Evolutionary conservation across 1,284 basidiomycete species (phyloP).

Genomic region (Omphalotus olearius): DNA sequence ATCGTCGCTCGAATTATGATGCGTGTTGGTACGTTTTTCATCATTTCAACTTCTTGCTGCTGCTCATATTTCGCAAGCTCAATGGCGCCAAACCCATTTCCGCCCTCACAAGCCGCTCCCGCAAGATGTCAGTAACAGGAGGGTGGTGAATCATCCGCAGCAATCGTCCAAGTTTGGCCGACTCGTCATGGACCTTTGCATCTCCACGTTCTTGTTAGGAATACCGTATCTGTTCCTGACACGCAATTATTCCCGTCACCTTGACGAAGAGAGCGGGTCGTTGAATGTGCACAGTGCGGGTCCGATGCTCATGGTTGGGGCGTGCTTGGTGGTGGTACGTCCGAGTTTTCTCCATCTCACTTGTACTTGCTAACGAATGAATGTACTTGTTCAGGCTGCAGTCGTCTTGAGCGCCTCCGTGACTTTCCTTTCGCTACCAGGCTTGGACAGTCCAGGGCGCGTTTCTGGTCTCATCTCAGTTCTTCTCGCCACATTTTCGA

Average conservation of each 20-base stretch:
- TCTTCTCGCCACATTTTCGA: constrained; percentile 61
- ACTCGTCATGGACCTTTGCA: constrained; percentile 48
- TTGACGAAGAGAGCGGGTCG: constrained; percentile 55
- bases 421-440: constrained; percentile 71
- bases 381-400: constrained; percentile 47
- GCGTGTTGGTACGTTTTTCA: constrained; percentile 50
- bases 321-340: constrained; percentile 55
- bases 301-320: constrained; percentile 58
- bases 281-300: constrained; percentile 37
- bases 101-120: constrained; percentile 59
- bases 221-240: constrained; percentile 69
- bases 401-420: constrained; percentile 73
- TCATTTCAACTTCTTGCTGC: not conserved
- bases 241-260: constrained; percentile 37
- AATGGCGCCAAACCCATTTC: constrained; percentile 71
- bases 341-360: no score
- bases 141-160: constrained; percentile 7
- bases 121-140: constrained; percentile 31
- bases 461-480: constrained; percentile 62
- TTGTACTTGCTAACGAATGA: constrained; percentile 7
- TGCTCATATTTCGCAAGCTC: constrained; percentile 33
- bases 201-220: constrained; percentile 63
- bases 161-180: constrained; percentile 41
- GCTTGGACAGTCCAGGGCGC: constrained; percentile 57
- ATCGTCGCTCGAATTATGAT: constrained; percentile 64